A percentile compares a stretch with the other conserved stretches of the same genome.
Evolutionary conservation across 257 asterid species (phyloP).

Genomic region (Avicennia marina): DNA sequence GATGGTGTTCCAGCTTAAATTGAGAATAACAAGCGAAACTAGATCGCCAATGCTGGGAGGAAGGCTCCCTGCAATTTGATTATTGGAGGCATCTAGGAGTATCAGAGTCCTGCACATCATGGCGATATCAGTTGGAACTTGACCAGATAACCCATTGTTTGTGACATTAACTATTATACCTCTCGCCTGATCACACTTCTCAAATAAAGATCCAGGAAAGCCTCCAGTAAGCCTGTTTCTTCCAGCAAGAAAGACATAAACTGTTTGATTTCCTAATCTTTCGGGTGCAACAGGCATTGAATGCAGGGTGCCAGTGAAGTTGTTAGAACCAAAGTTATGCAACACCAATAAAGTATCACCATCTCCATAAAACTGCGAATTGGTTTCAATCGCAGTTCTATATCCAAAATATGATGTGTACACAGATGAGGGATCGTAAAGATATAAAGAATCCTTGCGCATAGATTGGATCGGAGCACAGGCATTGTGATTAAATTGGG

Average conservation of each 20-base stretch:
- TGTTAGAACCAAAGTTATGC: slow-evolving; percentile 76
- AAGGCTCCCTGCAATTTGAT: slow-evolving; percentile 53
- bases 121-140: slow-evolving; percentile 53
- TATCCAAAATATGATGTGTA: slow-evolving; percentile 52
- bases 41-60: slow-evolving; percentile 53
- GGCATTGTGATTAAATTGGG: slow-evolving; percentile 37
- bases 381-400: slow-evolving; percentile 34
- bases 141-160: slow-evolving; percentile 53
- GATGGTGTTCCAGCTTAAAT: slow-evolving; percentile 62
- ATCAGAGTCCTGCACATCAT: slow-evolving; percentile 46
- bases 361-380: slow-evolving; percentile 34
- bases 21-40: slow-evolving; percentile 52
- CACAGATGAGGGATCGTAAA: slow-evolving; percentile 45
- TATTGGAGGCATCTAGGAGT: slow-evolving; percentile 59
- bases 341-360: slow-evolving; percentile 36
- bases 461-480: slow-evolving; percentile 37
- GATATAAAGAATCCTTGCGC: slow-evolving; percentile 11
- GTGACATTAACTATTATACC: slow-evolving; percentile 63
- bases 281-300: slow-evolving; percentile 59
- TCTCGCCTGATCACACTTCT: slow-evolving; percentile 57
- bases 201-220: slow-evolving; percentile 50
- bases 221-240: slow-evolving; percentile 64
- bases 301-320: slow-evolving; percentile 48
- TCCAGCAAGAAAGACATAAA: slow-evolving; percentile 78
- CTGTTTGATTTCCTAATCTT: slow-evolving; percentile 42